A percentile compares a stretch with the other conserved stretches of the same genome.
phyloP scores from a whole-genome alignment of 2,329 filamentous ascomycete species.

The Aschersonia sp. region DNA sequence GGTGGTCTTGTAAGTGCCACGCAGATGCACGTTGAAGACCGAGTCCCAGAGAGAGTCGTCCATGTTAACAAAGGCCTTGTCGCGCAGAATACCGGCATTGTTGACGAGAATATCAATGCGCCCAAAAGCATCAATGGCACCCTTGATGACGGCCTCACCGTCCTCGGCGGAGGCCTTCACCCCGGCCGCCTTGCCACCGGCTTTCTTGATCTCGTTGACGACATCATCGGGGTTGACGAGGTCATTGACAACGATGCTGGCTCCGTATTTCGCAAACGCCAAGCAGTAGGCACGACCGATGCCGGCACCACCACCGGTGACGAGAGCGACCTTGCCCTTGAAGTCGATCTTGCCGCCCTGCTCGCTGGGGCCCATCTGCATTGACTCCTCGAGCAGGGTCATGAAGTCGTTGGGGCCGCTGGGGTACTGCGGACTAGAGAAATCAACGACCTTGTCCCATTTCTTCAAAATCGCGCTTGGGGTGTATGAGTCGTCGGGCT shows the following conservation, averaged over 20 bases:
- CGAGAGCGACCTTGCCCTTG: constrained; percentile 68
- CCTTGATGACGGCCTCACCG: constrained; percentile 80
- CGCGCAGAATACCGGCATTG: constrained; percentile 93
- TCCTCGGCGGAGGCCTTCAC: constrained; percentile 92
- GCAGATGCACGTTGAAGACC: constrained; percentile 81
- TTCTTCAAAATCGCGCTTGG: constrained; percentile 76
- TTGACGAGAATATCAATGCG: constrained; percentile 93
- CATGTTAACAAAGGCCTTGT: constrained; percentile 98
- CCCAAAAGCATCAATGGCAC: constrained; percentile 83
- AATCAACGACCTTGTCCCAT: constrained; percentile 81
- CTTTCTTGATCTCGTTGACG: constrained; percentile 81
- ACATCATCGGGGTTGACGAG: constrained; percentile 82
- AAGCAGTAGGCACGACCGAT: constrained; percentile 85
- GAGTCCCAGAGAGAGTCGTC: constrained; percentile 85
- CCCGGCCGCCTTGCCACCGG: constrained; percentile 78
- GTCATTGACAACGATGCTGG: constrained; percentile 86
- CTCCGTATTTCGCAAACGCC: constrained; percentile 72
- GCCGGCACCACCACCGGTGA: constrained; percentile 80
- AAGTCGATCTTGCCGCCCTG: constrained; percentile 65
- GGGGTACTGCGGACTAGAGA: constrained; percentile 66
- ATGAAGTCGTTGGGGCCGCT: constrained; percentile 80
- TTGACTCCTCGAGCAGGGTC: constrained; percentile 66
- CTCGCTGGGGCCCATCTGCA: constrained; percentile 61
- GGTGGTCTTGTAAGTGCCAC: constrained; percentile 90
- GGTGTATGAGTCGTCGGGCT: constrained; percentile 77